Evolutionary conservation across 2,329 filamentous ascomycete genomes (phyloP), one percentile per base, ranked within the genome.

Genomic region (Proliferodiscus dingleyae): DNA sequence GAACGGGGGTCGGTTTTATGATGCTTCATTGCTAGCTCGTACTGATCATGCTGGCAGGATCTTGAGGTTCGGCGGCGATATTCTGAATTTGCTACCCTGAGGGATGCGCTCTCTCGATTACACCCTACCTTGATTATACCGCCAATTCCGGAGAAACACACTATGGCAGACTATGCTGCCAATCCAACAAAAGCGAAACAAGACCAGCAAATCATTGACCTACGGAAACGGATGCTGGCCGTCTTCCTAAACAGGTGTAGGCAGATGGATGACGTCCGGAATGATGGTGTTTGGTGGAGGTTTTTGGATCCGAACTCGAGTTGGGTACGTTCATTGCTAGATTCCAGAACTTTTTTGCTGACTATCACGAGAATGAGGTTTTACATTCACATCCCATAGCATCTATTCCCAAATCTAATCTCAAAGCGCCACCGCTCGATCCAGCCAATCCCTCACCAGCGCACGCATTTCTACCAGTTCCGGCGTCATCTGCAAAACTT

Each of bases 141-240:
- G 6, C 93, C 93, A 3, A 98, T 98, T 60, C 93, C 93, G 18
- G 94, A 98, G 70, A 98, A 98, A 68, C 93, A 98, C 67, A 93
- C 89, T 37, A 95, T 98, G 85, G 91, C 91, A 50, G 93, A 98
- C 66, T 98, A 98, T 64, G 93, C 93, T 13, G 90, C 94, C 22
- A 97, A 95, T 60, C 93, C 94, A 2, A 98, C 93, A 29, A 96
- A 91, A 61, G 94, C 94, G 15, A 98, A 96, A 66, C 91, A 98
- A 67, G 94, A 98, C 64, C 85, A 89, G 47, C 87, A 91, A 50
- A 98, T 97, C 37, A 98, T 98, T 53, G 93, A 98, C 63, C 72
- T 97, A 54, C 81, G 93, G 49, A 97, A 97, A 72, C 87, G 93
- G 59, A 98, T 98, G 93, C 68, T 98, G 43, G 86, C 87, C 4